phyloP scores from a whole-genome alignment of 73 alveolate genomes.

The Tetrahymena borealis region DNA sequence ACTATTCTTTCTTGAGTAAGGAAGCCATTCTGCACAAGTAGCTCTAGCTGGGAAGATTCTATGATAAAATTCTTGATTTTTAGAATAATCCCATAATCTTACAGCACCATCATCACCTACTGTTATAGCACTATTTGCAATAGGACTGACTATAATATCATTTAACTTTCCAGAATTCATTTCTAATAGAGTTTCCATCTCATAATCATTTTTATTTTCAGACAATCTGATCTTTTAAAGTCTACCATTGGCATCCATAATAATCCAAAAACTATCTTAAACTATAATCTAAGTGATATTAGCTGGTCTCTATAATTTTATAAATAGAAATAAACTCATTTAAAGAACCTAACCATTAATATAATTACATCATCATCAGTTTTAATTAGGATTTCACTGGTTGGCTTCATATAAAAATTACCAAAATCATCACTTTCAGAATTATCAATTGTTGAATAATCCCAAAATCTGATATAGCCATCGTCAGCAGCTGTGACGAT shows the following conservation, averaged over 20 bases:
- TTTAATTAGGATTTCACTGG: slow-evolving; percentile 8
- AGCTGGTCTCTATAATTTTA: slow-evolving; percentile 58
- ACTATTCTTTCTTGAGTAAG: slow-evolving; percentile 50
- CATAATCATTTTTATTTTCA: neutral
- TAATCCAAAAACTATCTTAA: slow-evolving; percentile 82
- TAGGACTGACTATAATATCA: slow-evolving; percentile 67
- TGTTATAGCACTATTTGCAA: slow-evolving; percentile 75
- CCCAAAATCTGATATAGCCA: slow-evolving; percentile 96
- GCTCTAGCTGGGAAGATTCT: slow-evolving; percentile 62
- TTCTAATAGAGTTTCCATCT: slow-evolving; percentile 57
- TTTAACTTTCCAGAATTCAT: slow-evolving; percentile 79
- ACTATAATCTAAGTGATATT: slow-evolving; percentile 72
- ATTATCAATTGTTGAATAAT: slow-evolving; percentile 74
- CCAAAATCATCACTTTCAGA: slow-evolving; percentile 94
- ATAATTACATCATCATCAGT: slow-evolving; percentile 27
- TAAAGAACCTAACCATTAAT: neutral
- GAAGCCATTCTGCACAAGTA: slow-evolving; percentile 67
- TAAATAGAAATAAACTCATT: neutral
- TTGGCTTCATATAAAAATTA: slow-evolving; percentile 64
- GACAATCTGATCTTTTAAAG: slow-evolving; percentile 65
- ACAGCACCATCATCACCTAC: slow-evolving; percentile 88
- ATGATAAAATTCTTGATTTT: slow-evolving; percentile 64
- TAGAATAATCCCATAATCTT: slow-evolving; percentile 80
- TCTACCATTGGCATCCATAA: slow-evolving; percentile 90
- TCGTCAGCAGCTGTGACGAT: slow-evolving; percentile 92